Conservation (phyloP, 345 rosid species). For the Iberis pinnata region DNA sequence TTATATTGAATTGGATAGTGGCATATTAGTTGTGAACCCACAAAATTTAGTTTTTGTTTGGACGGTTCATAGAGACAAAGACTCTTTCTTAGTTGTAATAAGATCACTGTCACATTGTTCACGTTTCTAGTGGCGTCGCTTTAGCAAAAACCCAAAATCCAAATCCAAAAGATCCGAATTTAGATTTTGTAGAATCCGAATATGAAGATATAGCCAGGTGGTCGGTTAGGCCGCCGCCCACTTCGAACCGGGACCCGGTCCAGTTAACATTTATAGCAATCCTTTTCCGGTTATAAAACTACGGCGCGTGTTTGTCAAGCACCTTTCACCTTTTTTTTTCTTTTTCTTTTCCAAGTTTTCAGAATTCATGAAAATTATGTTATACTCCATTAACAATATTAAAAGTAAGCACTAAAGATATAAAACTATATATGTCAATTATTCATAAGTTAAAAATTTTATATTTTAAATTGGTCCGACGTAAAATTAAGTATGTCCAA, state of each 20-base stretch:
- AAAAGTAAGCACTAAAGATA: no score
- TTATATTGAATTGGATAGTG: neutral
- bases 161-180: slow-evolving; percentile 17
- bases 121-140: slow-evolving; percentile 21
- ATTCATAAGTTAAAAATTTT: no score
- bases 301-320: slow-evolving; percentile 39
- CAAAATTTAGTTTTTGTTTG: slow-evolving; percentile 24
- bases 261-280: slow-evolving; percentile 28
- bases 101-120: slow-evolving; percentile 9
- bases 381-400: no score
- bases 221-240: slow-evolving; percentile 34
- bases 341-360: neutral
- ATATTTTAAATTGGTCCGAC: no score
- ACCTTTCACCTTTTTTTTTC: slow-evolving; percentile 27
- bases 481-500: no score
- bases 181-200: slow-evolving; percentile 22
- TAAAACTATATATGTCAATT: no score
- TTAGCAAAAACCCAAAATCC: slow-evolving; percentile 22
- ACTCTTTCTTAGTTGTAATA: neutral
- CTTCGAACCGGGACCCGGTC: slow-evolving; percentile 32
- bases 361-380: no score
- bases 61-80: slow-evolving; percentile 4
- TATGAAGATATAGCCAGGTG: slow-evolving; percentile 13
- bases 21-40: slow-evolving; percentile 18
- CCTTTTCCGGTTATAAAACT: slow-evolving; percentile 25